Conservation (phyloP, 768 basidiomycete species). For the Lanmaoa rubissima region DNA sequence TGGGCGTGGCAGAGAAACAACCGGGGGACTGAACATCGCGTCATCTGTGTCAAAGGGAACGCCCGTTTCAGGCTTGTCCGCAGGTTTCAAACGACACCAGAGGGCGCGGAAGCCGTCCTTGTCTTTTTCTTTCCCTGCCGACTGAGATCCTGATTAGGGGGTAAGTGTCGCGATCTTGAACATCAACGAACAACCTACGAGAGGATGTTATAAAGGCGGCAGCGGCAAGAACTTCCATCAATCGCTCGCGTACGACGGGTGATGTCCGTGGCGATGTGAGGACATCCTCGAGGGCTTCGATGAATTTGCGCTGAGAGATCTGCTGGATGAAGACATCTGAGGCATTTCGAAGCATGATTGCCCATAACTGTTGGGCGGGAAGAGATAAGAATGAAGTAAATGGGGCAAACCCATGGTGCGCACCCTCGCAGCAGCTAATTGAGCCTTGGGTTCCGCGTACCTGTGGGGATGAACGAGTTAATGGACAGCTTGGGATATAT, state of each 20-base stretch:
- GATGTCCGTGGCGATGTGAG: constrained; percentile 59
- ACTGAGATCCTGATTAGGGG: constrained; percentile 17
- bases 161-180: not conserved
- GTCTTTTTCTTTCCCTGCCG: constrained; percentile 29
- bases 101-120: constrained; percentile 63
- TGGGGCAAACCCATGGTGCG: constrained; percentile 23
- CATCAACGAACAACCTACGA: constrained; percentile 13
- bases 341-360: constrained; percentile 84
- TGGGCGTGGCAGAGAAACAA: constrained; percentile 35
- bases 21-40: constrained; percentile 73
- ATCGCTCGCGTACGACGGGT: constrained; percentile 77
- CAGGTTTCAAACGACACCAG: constrained; percentile 79
- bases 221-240: constrained; percentile 80
- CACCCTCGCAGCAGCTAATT: constrained; percentile 75
- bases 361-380: constrained; percentile 62
- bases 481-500: constrained; percentile 6
- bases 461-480: constrained; percentile 33
- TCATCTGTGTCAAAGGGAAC: constrained; percentile 78
- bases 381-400: constrained; percentile 1
- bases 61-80: constrained; percentile 81
- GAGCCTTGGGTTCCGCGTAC: constrained; percentile 72
- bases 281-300: constrained; percentile 76
- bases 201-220: constrained; percentile 55
- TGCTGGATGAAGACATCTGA: constrained; percentile 69
- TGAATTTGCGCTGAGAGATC: constrained; percentile 71